phyloP scores from a whole-genome alignment of 257 asterid species.

The Penstemon davidsonii region DNA sequence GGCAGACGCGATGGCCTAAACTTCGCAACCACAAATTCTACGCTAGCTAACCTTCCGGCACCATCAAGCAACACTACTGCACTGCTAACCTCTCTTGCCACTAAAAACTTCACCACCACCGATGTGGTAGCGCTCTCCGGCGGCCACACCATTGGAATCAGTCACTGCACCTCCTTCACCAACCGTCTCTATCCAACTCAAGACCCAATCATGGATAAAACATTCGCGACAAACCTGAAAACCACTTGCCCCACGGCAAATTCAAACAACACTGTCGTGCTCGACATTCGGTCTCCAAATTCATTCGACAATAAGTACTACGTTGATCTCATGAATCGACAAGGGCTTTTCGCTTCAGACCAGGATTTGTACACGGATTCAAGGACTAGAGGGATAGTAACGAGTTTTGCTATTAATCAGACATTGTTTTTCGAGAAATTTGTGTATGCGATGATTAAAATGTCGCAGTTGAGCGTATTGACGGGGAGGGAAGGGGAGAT shows the following conservation, averaged over 20 bases:
- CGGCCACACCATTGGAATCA: slow-evolving; percentile 75
- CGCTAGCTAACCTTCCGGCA: slow-evolving; percentile 60
- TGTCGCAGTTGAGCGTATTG: slow-evolving; percentile 64
- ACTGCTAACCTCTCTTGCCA: slow-evolving; percentile 44
- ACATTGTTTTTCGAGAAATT: slow-evolving; percentile 49
- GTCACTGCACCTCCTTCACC: slow-evolving; percentile 61
- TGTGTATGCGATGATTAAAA: slow-evolving; percentile 49
- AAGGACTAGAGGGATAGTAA: slow-evolving; percentile 51
- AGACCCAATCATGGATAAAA: slow-evolving; percentile 59
- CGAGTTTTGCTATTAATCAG: slow-evolving; percentile 50
- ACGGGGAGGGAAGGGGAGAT: slow-evolving; percentile 65
- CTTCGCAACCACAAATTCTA: slow-evolving; percentile 43
- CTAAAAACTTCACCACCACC: slow-evolving; percentile 48
- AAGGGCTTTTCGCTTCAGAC: slow-evolving; percentile 74
- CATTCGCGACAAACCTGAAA: slow-evolving; percentile 49
- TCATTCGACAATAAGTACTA: slow-evolving; percentile 63
- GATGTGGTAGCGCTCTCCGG: slow-evolving; percentile 80
- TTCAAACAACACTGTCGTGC: slow-evolving; percentile 45
- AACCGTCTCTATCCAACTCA: slow-evolving; percentile 68
- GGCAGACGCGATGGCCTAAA: slow-evolving; percentile 60
- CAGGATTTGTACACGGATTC: slow-evolving; percentile 68
- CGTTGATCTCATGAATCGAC: slow-evolving; percentile 65
- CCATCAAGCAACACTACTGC: slow-evolving; percentile 53
- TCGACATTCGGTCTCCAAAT: slow-evolving; percentile 57
- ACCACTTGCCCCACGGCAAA: slow-evolving; percentile 45